A percentile compares a stretch with the other conserved stretches of the same genome.
phyloP scores from a whole-genome alignment of 1,139 yeast species.

The Saccharomycopsis phalli region DNA sequence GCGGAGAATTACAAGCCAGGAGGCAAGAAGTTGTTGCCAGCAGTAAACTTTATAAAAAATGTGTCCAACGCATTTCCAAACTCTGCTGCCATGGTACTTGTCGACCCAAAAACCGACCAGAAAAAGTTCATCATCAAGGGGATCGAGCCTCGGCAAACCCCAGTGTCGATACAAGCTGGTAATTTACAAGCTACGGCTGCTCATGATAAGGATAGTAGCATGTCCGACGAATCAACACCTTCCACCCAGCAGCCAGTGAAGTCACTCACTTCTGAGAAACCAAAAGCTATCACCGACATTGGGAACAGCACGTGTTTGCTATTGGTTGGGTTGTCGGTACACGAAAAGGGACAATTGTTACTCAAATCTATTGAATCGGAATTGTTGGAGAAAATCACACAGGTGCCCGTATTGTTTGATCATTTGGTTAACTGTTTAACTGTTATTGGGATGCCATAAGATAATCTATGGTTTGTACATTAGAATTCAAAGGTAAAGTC shows the following conservation, averaged over 20 bases:
- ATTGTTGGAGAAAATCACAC: slow-evolving; percentile 4
- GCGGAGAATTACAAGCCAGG: slow-evolving; percentile 35
- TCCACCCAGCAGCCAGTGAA: neutral
- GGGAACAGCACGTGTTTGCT: slow-evolving; percentile 13
- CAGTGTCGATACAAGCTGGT: slow-evolving; percentile 31
- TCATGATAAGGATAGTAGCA: neutral
- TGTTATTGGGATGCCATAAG: neutral
- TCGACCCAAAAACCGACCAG: slow-evolving; percentile 41
- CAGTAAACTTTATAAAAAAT: slow-evolving; percentile 92
- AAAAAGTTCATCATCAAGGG: slow-evolving; percentile 89
- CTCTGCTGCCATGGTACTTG: slow-evolving; percentile 88
- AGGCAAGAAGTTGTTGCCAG: slow-evolving; percentile 67
- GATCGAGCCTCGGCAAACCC: slow-evolving; percentile 53
- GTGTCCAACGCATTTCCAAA: slow-evolving; percentile 87
- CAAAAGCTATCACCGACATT: slow-evolving; percentile 10
- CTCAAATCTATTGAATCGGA: slow-evolving; percentile 14
- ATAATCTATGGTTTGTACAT: neutral
- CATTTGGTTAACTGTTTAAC: slow-evolving; percentile 9
- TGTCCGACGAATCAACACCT: neutral
- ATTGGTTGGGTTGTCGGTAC: slow-evolving; percentile 10
- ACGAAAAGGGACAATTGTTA: slow-evolving; percentile 17
- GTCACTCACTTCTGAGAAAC: neutral
- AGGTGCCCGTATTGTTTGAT: slow-evolving; percentile 10
- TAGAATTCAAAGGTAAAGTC: too few relatives aligned
- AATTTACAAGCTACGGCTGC: neutral